Conservation (phyloP, 805 yeast genomes). For the Saturnispora serradocipensis region DNA sequence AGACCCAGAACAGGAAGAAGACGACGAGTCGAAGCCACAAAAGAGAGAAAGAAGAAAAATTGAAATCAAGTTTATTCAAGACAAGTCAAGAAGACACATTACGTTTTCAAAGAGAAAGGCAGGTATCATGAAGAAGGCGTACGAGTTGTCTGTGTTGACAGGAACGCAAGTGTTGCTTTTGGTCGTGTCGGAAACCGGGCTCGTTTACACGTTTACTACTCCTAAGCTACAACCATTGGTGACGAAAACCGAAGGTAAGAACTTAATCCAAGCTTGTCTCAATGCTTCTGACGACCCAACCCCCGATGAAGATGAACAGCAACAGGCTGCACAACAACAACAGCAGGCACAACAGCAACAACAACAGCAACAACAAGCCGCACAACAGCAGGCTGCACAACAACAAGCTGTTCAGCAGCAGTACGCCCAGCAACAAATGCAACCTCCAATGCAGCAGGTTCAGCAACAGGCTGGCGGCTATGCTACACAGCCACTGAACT, state of each 20-base stretch:
- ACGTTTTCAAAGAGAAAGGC: slow-evolving; percentile 97
- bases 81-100: slow-evolving; percentile 94
- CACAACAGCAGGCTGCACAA: slow-evolving; percentile 19
- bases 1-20: slow-evolving; percentile 39
- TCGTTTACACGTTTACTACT: slow-evolving; percentile 97
- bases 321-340: slow-evolving; percentile 11
- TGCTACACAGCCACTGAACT: slow-evolving; percentile 1
- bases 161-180: slow-evolving; percentile 93
- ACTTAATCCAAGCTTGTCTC: slow-evolving; percentile 90
- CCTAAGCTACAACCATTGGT: slow-evolving; percentile 97
- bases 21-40: slow-evolving; percentile 39
- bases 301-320: slow-evolving; percentile 45
- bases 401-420: slow-evolving; percentile 8
- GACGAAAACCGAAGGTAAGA: slow-evolving; percentile 95
- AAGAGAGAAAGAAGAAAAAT: slow-evolving; percentile 72
- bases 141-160: slow-evolving; percentile 89
- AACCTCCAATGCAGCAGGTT: slow-evolving; percentile 20
- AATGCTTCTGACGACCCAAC: slow-evolving; percentile 89
- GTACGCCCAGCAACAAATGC: slow-evolving; percentile 18
- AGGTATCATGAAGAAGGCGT: slow-evolving; percentile 99
- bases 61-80: slow-evolving; percentile 95
- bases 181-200: slow-evolving; percentile 97
- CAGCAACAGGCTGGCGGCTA: slow-evolving; percentile 6
- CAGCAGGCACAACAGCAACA: slow-evolving; percentile 17
- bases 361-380: slow-evolving; percentile 13